Evolutionary conservation across 306 rosid species (phyloP).

Genomic region (Prunus dulcis): DNA sequence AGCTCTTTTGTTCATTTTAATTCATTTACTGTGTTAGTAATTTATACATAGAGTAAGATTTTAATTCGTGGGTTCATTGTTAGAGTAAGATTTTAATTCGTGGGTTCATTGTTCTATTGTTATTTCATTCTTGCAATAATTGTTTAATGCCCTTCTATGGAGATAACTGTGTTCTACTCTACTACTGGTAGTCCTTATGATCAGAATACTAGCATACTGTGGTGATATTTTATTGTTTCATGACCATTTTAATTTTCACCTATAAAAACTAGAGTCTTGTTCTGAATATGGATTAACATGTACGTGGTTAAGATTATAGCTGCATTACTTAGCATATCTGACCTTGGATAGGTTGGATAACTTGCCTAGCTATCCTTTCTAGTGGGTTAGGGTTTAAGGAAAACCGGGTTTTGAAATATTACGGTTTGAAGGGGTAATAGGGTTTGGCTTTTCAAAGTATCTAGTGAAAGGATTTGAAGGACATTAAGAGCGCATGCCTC

Average conservation of each 20-base stretch:
- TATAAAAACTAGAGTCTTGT: not conserved
- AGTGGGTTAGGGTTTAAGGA: not conserved
- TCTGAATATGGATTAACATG: not conserved
- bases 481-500: too few species aligned
- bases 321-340: not conserved
- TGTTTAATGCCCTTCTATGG: not conserved
- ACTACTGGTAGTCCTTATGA: not conserved
- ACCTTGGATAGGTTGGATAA: not conserved
- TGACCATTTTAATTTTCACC: too few species aligned
- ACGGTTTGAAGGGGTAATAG: too few species aligned
- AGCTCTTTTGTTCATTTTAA: conserved; percentile 15
- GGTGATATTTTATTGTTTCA: not conserved
- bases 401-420: too few species aligned
- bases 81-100: not conserved
- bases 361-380: not conserved
- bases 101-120: not conserved
- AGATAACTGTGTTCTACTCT: not conserved
- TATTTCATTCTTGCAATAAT: not conserved
- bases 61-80: not conserved
- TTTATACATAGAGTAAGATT: not conserved
- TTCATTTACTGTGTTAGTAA: not conserved
- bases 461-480: too few species aligned
- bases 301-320: not conserved
- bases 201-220: not conserved
- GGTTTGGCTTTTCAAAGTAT: too few species aligned